Conservation (phyloP, 352 stramenopile genomes). For the Peronospora tabacina region DNA sequence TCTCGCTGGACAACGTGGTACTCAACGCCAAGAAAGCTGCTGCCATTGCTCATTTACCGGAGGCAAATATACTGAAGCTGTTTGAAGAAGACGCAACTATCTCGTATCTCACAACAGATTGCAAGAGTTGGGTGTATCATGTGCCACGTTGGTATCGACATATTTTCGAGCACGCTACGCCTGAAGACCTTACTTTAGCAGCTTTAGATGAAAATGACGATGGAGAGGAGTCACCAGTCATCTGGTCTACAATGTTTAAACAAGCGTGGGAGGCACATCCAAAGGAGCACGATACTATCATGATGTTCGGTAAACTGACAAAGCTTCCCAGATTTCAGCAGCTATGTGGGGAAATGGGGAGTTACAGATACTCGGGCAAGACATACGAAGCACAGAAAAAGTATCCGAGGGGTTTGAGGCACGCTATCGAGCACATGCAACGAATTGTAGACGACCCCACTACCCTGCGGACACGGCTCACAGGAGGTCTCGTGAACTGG, state of each 20-base stretch:
- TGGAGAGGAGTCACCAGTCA: background rate
- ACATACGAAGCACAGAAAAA: slow-evolving; percentile 39
- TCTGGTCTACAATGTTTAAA: slow-evolving; percentile 28
- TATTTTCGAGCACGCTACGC: slow-evolving; percentile 25
- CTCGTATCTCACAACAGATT: slow-evolving; percentile 29
- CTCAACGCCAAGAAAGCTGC: slow-evolving; percentile 19
- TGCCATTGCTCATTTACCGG: slow-evolving; percentile 9
- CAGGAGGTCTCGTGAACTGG: slow-evolving; percentile 73
- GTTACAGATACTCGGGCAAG: slow-evolving; percentile 53
- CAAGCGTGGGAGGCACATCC: slow-evolving; percentile 59
- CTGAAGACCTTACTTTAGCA: slow-evolving; percentile 9
- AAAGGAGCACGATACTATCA: slow-evolving; percentile 46
- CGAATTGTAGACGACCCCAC: slow-evolving; percentile 31
- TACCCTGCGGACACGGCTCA: slow-evolving; percentile 24
- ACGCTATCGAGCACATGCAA: slow-evolving; percentile 41
- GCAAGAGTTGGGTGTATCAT: slow-evolving; percentile 52
- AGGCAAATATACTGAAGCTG: slow-evolving; percentile 12
- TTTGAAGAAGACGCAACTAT: slow-evolving; percentile 27
- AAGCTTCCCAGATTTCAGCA: slow-evolving; percentile 65
- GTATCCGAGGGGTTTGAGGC: slow-evolving; percentile 32
- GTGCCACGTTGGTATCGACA: slow-evolving; percentile 46
- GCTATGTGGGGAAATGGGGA: slow-evolving; percentile 40
- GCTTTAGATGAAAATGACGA: background rate
- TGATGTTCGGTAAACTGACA: slow-evolving; percentile 56
- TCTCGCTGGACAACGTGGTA: slow-evolving; percentile 19